Conservation (phyloP, 1,284 basidiomycete species). For the Naganishia cerealis region DNA sequence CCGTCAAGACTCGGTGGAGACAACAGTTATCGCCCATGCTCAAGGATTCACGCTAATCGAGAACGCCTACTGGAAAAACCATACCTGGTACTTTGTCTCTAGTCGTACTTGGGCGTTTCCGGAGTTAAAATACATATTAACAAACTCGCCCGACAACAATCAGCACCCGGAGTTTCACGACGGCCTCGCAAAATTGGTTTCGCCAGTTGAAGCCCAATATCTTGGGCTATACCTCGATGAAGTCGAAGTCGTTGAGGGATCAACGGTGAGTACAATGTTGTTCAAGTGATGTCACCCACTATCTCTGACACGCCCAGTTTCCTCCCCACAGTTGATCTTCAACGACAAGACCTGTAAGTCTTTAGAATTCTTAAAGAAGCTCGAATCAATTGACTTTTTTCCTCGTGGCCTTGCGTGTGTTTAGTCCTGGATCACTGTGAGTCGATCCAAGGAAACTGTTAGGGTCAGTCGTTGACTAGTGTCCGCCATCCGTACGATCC, state of each 20-base stretch:
- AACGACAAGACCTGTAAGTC: conserved; percentile 41
- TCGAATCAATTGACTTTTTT: not conserved
- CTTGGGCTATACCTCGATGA: not conserved
- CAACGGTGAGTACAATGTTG: conserved; percentile 4
- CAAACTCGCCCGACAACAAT: not conserved
- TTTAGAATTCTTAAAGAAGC: not conserved
- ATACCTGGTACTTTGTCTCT: conserved; percentile 42
- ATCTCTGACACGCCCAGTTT: not conserved
- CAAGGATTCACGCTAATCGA: conserved; percentile 42
- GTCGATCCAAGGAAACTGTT: conserved; percentile 13
- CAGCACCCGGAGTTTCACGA: not conserved
- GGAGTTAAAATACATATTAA: conserved; percentile 57
- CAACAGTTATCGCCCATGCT: conserved; percentile 36
- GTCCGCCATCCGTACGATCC: not conserved
- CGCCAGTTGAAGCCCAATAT: not conserved
- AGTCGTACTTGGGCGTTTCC: conserved; percentile 60
- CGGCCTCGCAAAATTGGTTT: conserved; percentile 2
- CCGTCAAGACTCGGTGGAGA: not conserved
- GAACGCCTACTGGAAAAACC: conserved; percentile 43
- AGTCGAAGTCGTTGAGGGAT: conserved; percentile 6
- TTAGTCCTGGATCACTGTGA: conserved; percentile 41
- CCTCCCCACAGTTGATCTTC: conserved; percentile 37
- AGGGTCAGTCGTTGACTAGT: not conserved
- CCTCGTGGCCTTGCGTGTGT: not conserved
- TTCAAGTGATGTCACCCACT: not conserved